Conservation (phyloP, 73 alveolate genomes). For the Paraurostyla sp. region DNA sequence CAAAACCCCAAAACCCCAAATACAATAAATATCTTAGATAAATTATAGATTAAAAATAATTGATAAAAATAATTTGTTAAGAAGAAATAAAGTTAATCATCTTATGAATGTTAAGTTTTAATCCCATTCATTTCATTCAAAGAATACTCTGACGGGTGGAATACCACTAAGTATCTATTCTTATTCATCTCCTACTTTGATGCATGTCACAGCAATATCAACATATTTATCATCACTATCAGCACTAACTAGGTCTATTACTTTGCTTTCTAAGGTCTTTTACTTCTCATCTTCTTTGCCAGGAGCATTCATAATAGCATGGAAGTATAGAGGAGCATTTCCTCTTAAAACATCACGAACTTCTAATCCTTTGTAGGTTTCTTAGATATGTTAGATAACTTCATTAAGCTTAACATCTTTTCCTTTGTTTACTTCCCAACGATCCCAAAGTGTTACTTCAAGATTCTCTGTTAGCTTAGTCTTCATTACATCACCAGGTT, state of each 20-base stretch:
- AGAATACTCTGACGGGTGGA: conserved; percentile 76
- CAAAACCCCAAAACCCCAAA: too few species aligned
- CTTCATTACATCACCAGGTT: conserved; percentile 85
- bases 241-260: conserved; percentile 69
- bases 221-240: conserved; percentile 70
- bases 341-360: conserved; percentile 86
- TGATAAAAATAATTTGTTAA: too few species aligned
- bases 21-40: too few species aligned
- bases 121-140: too few species aligned
- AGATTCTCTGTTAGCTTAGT: conserved; percentile 75
- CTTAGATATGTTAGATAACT: conserved; percentile 71
- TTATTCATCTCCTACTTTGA: conserved; percentile 66
- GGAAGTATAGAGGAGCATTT: conserved; percentile 81
- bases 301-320: conserved; percentile 66
- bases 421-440: conserved; percentile 85
- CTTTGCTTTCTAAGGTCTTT: conserved; percentile 70
- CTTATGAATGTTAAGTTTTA: too few species aligned
- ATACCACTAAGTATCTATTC: conserved; percentile 70
- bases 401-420: conserved; percentile 69
- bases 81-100: too few species aligned
- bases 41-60: too few species aligned
- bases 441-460: conserved; percentile 87
- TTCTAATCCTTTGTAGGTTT: conserved; percentile 64
- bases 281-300: conserved; percentile 85
- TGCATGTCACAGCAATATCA: conserved; percentile 86